Conservation (phyloP, 23 red algal species). For the Pyropia yezoensis region DNA sequence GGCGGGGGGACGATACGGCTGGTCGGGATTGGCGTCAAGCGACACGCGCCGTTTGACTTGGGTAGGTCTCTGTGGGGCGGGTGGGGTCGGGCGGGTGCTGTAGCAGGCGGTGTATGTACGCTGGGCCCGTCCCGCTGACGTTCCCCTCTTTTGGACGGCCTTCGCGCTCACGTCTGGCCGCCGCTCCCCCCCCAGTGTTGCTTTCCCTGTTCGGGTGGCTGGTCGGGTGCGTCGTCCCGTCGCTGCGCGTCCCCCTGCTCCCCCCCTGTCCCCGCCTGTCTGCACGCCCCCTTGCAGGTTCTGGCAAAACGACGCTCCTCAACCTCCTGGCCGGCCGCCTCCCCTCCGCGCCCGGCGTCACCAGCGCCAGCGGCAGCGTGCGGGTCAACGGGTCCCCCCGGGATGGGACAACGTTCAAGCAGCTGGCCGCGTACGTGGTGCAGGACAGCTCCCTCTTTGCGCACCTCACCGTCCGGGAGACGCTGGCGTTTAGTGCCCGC, state of each 20-base stretch:
- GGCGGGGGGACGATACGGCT: too few relatives aligned
- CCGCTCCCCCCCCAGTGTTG: too few relatives aligned
- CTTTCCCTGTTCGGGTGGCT: too few relatives aligned
- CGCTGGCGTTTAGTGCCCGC: slow-evolving; percentile 64
- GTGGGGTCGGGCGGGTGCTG: too few relatives aligned
- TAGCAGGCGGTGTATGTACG: background rate
- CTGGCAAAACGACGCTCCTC: slow-evolving; percentile 86
- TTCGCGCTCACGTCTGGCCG: too few relatives aligned
- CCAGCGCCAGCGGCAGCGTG: slow-evolving; percentile 45
- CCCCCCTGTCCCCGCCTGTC: background rate
- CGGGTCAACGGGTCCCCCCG: slow-evolving; percentile 72
- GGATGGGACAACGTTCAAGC: slow-evolving; percentile 60
- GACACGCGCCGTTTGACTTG: too few relatives aligned
- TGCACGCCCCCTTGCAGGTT: background rate
- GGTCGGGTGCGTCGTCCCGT: too few relatives aligned
- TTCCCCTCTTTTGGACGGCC: background rate
- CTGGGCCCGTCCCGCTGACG: background rate
- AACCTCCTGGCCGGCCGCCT: slow-evolving; percentile 85
- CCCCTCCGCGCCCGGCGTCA: slow-evolving; percentile 30
- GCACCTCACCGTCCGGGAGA: slow-evolving; percentile 89
- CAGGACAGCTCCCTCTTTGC: slow-evolving; percentile 91
- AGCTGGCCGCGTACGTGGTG: slow-evolving; percentile 45
- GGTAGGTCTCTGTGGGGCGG: too few relatives aligned
- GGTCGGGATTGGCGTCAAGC: too few relatives aligned
- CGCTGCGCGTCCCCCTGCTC: background rate